These are phyloP conservation scores for Capsicum baccatum DNA, from an alignment of 257 asterid genomes.

Conservation along the genomic window DNA sequence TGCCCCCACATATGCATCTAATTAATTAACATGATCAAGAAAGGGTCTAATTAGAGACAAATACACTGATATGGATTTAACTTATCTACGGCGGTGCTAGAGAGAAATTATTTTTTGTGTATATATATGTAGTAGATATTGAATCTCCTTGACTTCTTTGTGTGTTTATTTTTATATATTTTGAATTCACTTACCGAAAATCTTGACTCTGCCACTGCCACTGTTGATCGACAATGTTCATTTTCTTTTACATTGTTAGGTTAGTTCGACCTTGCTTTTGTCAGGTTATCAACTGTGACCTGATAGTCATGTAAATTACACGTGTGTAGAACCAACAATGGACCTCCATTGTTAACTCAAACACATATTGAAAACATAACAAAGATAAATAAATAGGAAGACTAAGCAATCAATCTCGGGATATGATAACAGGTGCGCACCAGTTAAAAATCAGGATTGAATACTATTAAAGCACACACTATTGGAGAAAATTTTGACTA, in stretches of 20 bases:
- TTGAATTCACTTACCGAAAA: too few relatives aligned
- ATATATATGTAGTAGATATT: too few relatives aligned
- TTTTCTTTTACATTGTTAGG: too few relatives aligned
- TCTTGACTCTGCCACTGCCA: too few relatives aligned
- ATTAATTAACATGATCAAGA: slow-evolving; percentile 2
- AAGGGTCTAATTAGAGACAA: not conserved
- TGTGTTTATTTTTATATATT: too few relatives aligned
- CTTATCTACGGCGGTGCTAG: not conserved
- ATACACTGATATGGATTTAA: not conserved
- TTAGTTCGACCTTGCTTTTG: not conserved
- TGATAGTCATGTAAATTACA: too few relatives aligned
- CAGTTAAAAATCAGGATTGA: not conserved
- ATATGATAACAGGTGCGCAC: not conserved
- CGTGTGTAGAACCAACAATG: not conserved
- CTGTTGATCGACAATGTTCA: too few relatives aligned
- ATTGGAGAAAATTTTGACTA: not conserved
- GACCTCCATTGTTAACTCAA: not conserved
- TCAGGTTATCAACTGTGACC: not conserved
- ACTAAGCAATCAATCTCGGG: not conserved
- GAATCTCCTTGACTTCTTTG: too few relatives aligned
- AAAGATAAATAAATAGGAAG: not conserved
- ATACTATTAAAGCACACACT: too few relatives aligned
- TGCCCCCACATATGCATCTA: slow-evolving; percentile 99
- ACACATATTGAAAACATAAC: not conserved
- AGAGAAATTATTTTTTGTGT: too few relatives aligned